Evolutionary conservation across 805 yeast genomes (phyloP).

Genomic region (Candida parachauliodes): DNA sequence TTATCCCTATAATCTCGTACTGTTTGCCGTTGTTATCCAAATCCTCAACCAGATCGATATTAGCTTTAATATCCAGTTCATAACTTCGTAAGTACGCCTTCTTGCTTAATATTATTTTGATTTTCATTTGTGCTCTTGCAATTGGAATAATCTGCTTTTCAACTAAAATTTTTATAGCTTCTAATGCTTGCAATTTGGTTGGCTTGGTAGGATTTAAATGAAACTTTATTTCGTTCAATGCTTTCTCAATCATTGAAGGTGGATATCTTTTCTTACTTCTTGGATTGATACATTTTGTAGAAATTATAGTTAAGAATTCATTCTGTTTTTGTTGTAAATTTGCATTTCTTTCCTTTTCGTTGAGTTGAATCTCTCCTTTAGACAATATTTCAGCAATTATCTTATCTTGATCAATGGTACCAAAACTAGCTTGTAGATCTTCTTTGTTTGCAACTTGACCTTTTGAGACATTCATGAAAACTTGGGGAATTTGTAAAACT

Average conservation of each 20-base stretch:
- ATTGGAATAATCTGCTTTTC: constrained; percentile 85
- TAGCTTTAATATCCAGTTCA: constrained; percentile 29
- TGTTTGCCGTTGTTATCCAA: constrained; percentile 39
- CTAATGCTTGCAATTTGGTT: constrained; percentile 86
- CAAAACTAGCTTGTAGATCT: constrained; percentile 71
- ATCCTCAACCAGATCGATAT: constrained; percentile 38
- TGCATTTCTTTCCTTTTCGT: constrained; percentile 86
- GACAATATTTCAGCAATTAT: constrained; percentile 78
- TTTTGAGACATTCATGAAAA: constrained; percentile 86
- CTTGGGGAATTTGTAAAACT: constrained; percentile 93
- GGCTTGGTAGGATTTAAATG: constrained; percentile 70
- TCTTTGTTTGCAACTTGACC: constrained; percentile 91
- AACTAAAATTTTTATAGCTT: constrained; percentile 77
- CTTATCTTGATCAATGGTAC: constrained; percentile 67
- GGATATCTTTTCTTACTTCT: constrained; percentile 87
- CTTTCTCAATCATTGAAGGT: constrained; percentile 89
- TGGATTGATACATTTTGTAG: constrained; percentile 91
- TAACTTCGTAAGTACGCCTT: constrained; percentile 46
- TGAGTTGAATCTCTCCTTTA: constrained; percentile 92
- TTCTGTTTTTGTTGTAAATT: constrained; percentile 70
- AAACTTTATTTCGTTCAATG: constrained; percentile 71
- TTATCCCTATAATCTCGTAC: constrained; percentile 52
- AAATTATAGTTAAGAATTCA: constrained; percentile 77
- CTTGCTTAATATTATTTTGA: constrained; percentile 56
- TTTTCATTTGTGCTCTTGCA: constrained; percentile 90